Evolutionary conservation across 768 basidiomycete genomes (phyloP).

Genomic region (Daedaleopsis sinensis): DNA sequence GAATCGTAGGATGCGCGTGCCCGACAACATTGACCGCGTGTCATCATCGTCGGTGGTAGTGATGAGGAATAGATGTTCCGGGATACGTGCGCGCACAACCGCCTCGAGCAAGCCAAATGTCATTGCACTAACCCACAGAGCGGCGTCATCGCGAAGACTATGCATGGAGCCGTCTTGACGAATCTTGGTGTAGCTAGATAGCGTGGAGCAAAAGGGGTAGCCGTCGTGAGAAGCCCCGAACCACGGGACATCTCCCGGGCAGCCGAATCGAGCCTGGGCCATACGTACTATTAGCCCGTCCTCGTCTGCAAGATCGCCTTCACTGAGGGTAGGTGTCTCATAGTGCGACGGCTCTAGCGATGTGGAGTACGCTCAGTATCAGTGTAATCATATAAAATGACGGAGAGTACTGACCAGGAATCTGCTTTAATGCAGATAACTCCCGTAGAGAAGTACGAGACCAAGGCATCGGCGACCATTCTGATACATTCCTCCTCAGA

Average conservation of each 20-base stretch:
- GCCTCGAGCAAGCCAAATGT: slow-evolving; percentile 9
- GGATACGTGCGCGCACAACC: neutral
- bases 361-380: neutral
- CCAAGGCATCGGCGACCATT: neutral
- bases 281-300: neutral
- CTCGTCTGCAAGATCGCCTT: neutral
- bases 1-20: neutral
- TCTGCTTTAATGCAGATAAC: neutral
- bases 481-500: neutral
- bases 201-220: neutral
- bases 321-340: neutral
- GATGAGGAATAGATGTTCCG: neutral
- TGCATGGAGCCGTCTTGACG: neutral
- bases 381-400: neutral
- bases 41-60: no score
- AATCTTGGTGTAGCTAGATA: neutral
- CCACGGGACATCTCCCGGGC: slow-evolving; percentile 1
- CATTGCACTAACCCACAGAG: slow-evolving; percentile 15
- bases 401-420: neutral
- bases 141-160: slow-evolving; percentile 5
- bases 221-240: neutral
- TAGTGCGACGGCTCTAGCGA: neutral
- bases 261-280: neutral
- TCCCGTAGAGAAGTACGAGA: neutral
- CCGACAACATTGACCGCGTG: neutral